Percentiles rank a stretch among this genome's conserved stretches.
Conservation (phyloP, 1,284 basidiomycete genomes). For the Cutaneotrichosporon dermatis region DNA sequence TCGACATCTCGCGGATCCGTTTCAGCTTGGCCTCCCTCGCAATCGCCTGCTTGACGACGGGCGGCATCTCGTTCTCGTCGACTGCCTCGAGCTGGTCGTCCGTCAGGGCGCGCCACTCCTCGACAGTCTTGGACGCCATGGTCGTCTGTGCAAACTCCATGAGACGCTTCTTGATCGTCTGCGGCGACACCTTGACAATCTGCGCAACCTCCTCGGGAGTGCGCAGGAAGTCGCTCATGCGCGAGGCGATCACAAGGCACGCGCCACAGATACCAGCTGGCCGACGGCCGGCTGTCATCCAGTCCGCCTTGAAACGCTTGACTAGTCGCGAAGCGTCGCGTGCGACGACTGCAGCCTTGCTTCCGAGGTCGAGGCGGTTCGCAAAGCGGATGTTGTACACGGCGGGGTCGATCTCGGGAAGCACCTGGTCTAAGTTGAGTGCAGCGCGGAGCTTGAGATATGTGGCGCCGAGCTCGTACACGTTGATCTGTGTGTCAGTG, state of each 20-base stretch:
- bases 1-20: no score
- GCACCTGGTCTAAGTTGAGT: slow-evolving; percentile 72
- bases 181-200: slow-evolving; percentile 96
- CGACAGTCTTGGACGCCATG: slow-evolving; percentile 79
- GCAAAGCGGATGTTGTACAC: slow-evolving; percentile 97
- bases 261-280: slow-evolving; percentile 98
- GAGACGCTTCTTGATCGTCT: slow-evolving; percentile 87
- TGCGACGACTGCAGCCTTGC: slow-evolving; percentile 86
- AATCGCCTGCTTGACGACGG: slow-evolving; percentile 34
- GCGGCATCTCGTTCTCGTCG: slow-evolving; percentile 34
- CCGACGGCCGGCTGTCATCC: slow-evolving; percentile 92
- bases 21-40: slow-evolving; percentile 24
- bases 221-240: slow-evolving; percentile 96
- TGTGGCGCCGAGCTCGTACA: slow-evolving; percentile 93
- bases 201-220: slow-evolving; percentile 93
- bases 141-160: slow-evolving; percentile 91
- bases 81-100: slow-evolving; percentile 53
- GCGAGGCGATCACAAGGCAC: slow-evolving; percentile 85
- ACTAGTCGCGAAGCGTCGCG: slow-evolving; percentile 91
- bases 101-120: slow-evolving; percentile 83
- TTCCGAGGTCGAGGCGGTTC: slow-evolving; percentile 92
- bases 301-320: slow-evolving; percentile 91
- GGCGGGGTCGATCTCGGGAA: slow-evolving; percentile 73
- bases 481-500: slow-evolving; percentile 71
- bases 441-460: slow-evolving; percentile 91